Conservation (phyloP, 257 asterid species). For the Prunella vulgaris region DNA sequence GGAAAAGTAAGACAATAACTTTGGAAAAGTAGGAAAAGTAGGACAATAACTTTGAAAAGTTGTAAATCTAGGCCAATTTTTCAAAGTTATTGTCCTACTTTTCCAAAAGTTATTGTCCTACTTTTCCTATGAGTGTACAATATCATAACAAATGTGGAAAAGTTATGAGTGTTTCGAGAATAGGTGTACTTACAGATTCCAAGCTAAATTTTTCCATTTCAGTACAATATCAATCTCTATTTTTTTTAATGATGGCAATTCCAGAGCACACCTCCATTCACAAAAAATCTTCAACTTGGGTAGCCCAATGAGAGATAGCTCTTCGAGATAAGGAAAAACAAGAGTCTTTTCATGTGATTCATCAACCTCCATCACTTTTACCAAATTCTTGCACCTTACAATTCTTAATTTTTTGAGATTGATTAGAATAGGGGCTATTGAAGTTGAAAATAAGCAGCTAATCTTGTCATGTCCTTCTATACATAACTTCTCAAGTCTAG, state of each 20-base stretch:
- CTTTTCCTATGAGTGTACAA: too few species aligned
- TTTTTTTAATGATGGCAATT: neutral
- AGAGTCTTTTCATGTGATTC: too few species aligned
- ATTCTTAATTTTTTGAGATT: neutral
- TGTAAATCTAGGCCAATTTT: too few species aligned
- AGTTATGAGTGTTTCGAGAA: too few species aligned
- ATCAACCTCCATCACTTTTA: too few species aligned
- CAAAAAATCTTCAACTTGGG: neutral
- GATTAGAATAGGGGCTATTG: neutral
- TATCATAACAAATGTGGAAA: too few species aligned
- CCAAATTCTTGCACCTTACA: neutral
- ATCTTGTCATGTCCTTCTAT: neutral
- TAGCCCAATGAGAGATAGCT: neutral
- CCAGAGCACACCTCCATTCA: neutral
- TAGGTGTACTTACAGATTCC: neutral
- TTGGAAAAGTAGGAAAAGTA: too few species aligned
- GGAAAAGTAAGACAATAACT: too few species aligned
- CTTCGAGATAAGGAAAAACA: constrained; percentile 4
- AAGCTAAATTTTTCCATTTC: neutral
- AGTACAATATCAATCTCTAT: neutral
- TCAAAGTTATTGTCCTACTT: too few species aligned
- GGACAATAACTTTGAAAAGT: too few species aligned
- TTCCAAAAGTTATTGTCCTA: too few species aligned
- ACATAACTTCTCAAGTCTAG: too few species aligned
- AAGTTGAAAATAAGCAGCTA: neutral